A percentile compares a stretch with the other conserved stretches of the same genome.
These are phyloP conservation scores for Starmerella sp. DNA, from an alignment of 805 yeast species.

Conservation along the genomic window DNA sequence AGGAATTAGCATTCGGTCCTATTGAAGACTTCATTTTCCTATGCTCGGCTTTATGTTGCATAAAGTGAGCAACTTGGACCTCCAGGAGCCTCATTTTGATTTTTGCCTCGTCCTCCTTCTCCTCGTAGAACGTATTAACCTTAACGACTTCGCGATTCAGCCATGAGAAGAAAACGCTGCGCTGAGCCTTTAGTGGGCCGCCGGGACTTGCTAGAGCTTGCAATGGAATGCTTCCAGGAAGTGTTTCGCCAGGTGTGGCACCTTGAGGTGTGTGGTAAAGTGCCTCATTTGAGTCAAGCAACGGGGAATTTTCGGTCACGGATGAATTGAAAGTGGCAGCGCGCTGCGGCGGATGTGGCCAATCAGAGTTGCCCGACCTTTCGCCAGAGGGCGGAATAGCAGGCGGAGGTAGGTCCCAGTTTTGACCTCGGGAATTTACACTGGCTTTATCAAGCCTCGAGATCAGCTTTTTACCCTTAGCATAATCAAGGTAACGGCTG, in stretches of 20 bases:
- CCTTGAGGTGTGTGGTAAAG: conserved; percentile 5
- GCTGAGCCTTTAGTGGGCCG: conserved; percentile 25
- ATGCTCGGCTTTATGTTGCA: conserved; percentile 34
- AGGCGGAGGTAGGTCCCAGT: conserved; percentile 15
- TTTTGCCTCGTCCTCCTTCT: conserved; percentile 48
- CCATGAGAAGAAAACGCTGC: conserved; percentile 50
- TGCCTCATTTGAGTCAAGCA: conserved; percentile 11
- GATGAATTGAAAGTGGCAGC: not conserved
- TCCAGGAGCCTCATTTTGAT: conserved; percentile 51
- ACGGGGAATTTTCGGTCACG: conserved; percentile 23
- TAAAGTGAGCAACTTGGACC: conserved; percentile 50
- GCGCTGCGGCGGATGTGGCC: not conserved
- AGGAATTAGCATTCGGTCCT: not conserved
- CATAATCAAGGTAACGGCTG: conserved; percentile 34
- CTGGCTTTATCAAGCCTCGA: conserved; percentile 23
- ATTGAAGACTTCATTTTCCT: conserved; percentile 2
- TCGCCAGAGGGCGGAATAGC: conserved; percentile 2
- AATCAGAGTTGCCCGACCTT: not conserved
- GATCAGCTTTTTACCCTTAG: conserved; percentile 43
- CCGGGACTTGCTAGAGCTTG: not conserved
- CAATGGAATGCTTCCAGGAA: conserved; percentile 12
- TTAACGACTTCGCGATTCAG: conserved; percentile 48
- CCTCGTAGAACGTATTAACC: conserved; percentile 50
- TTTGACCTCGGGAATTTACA: not conserved
- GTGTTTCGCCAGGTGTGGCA: not conserved